Evolutionary conservation across 768 basidiomycete species (phyloP).

Genomic region (Phaeolepiota aurea): DNA sequence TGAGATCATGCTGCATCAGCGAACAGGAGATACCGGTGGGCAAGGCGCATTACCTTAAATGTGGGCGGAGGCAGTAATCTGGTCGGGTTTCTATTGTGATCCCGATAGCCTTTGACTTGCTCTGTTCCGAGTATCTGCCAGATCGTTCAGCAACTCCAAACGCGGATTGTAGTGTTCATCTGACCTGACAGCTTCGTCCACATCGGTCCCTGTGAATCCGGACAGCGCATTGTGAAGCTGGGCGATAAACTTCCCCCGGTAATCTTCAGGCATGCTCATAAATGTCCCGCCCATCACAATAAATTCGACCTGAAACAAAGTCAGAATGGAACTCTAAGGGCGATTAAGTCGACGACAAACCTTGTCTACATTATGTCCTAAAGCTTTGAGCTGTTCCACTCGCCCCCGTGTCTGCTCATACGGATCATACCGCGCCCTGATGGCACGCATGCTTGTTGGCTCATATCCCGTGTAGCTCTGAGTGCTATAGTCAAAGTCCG

Average conservation of each 20-base stretch:
- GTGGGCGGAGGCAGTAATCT: constrained; percentile 95
- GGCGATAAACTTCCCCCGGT: constrained; percentile 87
- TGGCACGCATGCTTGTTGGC: constrained; percentile 98
- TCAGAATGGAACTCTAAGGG: not conserved
- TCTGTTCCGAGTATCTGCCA: constrained; percentile 89
- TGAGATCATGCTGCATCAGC: constrained; percentile 17
- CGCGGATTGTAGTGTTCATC: constrained; percentile 4
- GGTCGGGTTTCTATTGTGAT: constrained; percentile 99
- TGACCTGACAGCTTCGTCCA: constrained; percentile 92
- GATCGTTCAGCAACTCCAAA: constrained; percentile 2
- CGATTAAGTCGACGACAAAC: constrained; percentile 29
- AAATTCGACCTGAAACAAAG: constrained; percentile 57
- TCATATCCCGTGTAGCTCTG: constrained; percentile 94
- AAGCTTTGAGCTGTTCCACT: constrained; percentile 88
- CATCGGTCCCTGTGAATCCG: constrained; percentile 86
- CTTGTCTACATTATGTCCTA: constrained; percentile 98
- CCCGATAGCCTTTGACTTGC: constrained; percentile 97
- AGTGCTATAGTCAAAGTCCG: constrained; percentile 99
- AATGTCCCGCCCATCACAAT: constrained; percentile 99
- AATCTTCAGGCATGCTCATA: constrained; percentile 99
- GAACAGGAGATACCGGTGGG: not conserved
- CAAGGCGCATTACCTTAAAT: constrained; percentile 57
- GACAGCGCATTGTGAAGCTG: constrained; percentile 96
- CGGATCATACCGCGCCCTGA: constrained; percentile 89
- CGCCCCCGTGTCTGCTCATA: constrained; percentile 95